phyloP scores from a whole-genome alignment of 1,284 basidiomycete genomes.

The Kwoniella shivajii region DNA sequence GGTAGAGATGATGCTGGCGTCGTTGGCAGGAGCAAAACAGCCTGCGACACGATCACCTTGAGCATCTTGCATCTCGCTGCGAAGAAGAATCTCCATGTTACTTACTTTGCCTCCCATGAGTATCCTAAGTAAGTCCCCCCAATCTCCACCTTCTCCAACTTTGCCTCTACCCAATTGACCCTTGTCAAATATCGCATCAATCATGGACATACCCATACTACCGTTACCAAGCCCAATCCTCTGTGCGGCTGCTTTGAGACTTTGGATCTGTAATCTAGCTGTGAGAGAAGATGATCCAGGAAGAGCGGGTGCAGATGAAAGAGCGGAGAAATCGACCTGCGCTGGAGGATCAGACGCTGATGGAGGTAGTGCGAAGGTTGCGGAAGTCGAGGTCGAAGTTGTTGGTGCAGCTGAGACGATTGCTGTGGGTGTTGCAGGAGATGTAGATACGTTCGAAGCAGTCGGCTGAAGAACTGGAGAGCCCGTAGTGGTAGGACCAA shows the following conservation, averaged over 20 bases:
- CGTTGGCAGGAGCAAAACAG: constrained; percentile 72
- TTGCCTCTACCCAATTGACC: constrained; percentile 65
- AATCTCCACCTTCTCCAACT: constrained; percentile 63
- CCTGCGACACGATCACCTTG: constrained; percentile 56
- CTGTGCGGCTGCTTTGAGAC: constrained; percentile 77
- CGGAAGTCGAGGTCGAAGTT: constrained; percentile 35
- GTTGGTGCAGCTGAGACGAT: constrained; percentile 21
- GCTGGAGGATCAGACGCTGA: constrained; percentile 21
- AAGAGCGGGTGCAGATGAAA: not conserved
- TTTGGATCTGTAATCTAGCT: constrained; percentile 67
- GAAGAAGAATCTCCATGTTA: not conserved
- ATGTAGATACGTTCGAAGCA: constrained; percentile 3
- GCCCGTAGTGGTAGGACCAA: constrained; percentile 8
- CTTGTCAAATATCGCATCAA: constrained; percentile 73
- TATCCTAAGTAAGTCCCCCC: constrained; percentile 72
- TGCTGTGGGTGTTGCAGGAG: constrained; percentile 11
- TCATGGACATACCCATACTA: constrained; percentile 77
- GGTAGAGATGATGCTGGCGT: constrained; percentile 57
- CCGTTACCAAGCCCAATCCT: constrained; percentile 68
- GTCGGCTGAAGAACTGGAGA: constrained; percentile 11
- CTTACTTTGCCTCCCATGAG: constrained; percentile 70
- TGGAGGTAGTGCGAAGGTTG: constrained; percentile 41
- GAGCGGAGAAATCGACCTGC: constrained; percentile 11
- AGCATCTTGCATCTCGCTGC: not conserved
- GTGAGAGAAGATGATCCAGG: constrained; percentile 33